Conservation (phyloP, 1,284 basidiomycete species). For the Ustilago loliicola region DNA sequence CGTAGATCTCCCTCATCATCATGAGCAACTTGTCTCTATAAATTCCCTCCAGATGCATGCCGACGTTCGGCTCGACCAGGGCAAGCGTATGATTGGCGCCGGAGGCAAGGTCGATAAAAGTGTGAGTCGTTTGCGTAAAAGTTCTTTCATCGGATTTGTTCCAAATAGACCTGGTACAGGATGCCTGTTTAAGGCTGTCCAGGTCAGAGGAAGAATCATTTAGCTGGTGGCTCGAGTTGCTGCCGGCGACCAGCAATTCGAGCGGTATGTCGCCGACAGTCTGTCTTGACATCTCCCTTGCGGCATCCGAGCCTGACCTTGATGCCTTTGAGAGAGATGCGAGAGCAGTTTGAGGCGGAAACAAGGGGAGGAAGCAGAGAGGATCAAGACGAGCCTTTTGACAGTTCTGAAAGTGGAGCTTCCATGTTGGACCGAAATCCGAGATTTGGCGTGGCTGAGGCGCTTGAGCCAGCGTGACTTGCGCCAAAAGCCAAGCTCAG, state of each 20-base stretch:
- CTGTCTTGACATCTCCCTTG: not conserved
- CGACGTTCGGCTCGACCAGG: slow-evolving; percentile 7
- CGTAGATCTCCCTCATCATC: slow-evolving; percentile 32
- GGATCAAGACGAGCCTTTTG: no score
- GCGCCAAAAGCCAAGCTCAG: no score
- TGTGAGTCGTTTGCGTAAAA: slow-evolving; percentile 30
- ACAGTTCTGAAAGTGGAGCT: no score
- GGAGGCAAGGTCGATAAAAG: slow-evolving; percentile 27
- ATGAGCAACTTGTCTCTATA: not conserved
- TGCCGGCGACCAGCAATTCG: slow-evolving; percentile 42
- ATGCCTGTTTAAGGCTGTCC: slow-evolving; percentile 25
- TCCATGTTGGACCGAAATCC: no score
- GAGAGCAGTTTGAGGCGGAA: not conserved
- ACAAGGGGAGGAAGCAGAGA: no score
- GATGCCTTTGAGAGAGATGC: not conserved
- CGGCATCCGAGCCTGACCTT: not conserved
- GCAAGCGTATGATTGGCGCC: slow-evolving; percentile 52
- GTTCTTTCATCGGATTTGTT: not conserved
- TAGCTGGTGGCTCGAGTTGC: slow-evolving; percentile 48
- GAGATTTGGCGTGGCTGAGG: no score
- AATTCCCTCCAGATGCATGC: no score
- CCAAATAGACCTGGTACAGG: slow-evolving; percentile 1
- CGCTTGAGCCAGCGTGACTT: no score
- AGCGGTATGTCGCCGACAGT: slow-evolving; percentile 14
- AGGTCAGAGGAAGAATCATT: slow-evolving; percentile 34